Percentiles rank a stretch among this genome's conserved stretches.
These are phyloP conservation scores for Cetradonia linearis DNA, from an alignment of 495 filamentous ascomycete genomes.

Conservation along the genomic window DNA sequence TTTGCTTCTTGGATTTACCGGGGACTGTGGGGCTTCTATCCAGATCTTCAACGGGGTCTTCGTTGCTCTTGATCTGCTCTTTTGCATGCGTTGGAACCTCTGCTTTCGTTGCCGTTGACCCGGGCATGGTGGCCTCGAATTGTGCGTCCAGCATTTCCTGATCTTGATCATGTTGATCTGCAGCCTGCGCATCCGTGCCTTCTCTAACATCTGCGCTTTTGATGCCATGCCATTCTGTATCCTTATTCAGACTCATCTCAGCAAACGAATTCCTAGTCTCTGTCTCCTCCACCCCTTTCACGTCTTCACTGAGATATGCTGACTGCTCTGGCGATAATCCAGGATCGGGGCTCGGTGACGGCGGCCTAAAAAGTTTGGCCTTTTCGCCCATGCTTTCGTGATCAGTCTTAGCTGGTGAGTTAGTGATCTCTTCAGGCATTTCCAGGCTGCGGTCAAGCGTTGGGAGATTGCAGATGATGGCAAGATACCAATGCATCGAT, in stretches of 20 bases:
- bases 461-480: slow-evolving; percentile 85
- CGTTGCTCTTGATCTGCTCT: neutral
- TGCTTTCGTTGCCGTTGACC: neutral
- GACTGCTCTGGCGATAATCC: neutral
- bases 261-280: slow-evolving; percentile 23
- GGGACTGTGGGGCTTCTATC: neutral
- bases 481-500: slow-evolving; percentile 81
- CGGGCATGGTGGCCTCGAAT: slow-evolving; percentile 2
- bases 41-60: neutral
- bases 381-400: neutral
- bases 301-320: neutral
- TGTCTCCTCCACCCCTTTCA: slow-evolving; percentile 11
- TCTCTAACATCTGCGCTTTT: neutral
- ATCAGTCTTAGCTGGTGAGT: slow-evolving; percentile 11
- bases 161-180: neutral
- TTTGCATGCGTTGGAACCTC: neutral
- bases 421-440: neutral
- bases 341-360: neutral
- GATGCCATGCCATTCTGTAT: neutral
- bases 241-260: slow-evolving; percentile 22
- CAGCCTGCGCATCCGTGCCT: slow-evolving; percentile 21
- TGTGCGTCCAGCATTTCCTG: slow-evolving; percentile 17
- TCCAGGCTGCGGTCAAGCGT: slow-evolving; percentile 34
- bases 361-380: neutral
- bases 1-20: slow-evolving; percentile 23